phyloP scores from a whole-genome alignment of 768 basidiomycete genomes.

The Imleria badia region DNA sequence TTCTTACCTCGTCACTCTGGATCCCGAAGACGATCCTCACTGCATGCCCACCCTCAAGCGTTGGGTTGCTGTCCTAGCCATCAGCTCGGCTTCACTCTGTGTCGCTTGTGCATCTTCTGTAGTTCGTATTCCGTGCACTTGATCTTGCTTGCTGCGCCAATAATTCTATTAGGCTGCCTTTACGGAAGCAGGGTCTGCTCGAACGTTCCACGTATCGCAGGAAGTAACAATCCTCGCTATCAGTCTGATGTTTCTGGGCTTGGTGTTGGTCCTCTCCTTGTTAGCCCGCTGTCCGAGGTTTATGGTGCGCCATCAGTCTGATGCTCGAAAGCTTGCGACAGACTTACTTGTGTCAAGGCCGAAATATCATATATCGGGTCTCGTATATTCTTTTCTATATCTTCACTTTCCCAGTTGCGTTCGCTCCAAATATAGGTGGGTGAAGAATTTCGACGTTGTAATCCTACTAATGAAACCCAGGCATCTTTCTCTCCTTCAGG shows the following conservation, averaged over 20 bases:
- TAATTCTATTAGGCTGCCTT: slow-evolving; percentile 48
- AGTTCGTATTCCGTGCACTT: slow-evolving; percentile 35
- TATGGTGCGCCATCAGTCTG: slow-evolving; percentile 20
- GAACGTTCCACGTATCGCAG: slow-evolving; percentile 50
- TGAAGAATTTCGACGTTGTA: not conserved
- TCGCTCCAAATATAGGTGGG: slow-evolving; percentile 62
- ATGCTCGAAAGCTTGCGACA: not conserved
- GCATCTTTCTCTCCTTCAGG: slow-evolving; percentile 61
- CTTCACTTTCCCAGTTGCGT: slow-evolving; percentile 71
- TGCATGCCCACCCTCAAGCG: slow-evolving; percentile 40
- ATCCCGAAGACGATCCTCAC: slow-evolving; percentile 44
- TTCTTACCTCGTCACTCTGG: slow-evolving; percentile 36
- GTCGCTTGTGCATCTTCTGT: slow-evolving; percentile 58
- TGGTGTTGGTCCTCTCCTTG: slow-evolving; percentile 33
- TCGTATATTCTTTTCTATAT: slow-evolving; percentile 63
- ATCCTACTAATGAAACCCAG: slow-evolving; percentile 28
- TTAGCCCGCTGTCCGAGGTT: slow-evolving; percentile 45
- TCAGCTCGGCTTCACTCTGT: slow-evolving; percentile 48
- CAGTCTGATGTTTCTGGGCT: slow-evolving; percentile 42
- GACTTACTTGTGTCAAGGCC: slow-evolving; percentile 39
- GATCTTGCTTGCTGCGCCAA: not conserved
- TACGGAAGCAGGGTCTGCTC: slow-evolving; percentile 58
- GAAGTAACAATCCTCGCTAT: slow-evolving; percentile 52
- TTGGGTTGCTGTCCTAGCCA: slow-evolving; percentile 49
- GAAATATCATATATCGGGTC: slow-evolving; percentile 58